A percentile compares a stretch with the other conserved stretches of the same genome.
These are phyloP conservation scores for Theileria parva DNA, from an alignment of 169 alveolate species.

Conservation along the genomic window DNA sequence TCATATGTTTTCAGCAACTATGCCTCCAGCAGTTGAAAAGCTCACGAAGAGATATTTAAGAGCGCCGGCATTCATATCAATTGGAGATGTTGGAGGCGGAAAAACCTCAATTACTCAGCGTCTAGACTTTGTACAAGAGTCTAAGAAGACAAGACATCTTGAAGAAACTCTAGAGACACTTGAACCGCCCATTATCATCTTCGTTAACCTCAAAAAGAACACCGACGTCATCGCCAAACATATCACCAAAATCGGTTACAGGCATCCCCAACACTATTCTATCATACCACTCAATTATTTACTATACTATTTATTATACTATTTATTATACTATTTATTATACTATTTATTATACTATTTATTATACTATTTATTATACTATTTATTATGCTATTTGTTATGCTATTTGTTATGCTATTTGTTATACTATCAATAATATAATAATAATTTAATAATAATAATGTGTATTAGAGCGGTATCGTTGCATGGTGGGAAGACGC, in stretches of 20 bases:
- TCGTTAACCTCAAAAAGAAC: slow-evolving; percentile 90
- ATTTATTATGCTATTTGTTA: not conserved
- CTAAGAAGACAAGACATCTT: slow-evolving; percentile 77
- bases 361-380: too few relatives aligned
- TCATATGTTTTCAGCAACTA: slow-evolving; percentile 95
- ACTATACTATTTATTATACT: not conserved
- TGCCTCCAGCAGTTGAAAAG: slow-evolving; percentile 93
- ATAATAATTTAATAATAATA: not conserved
- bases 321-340: not conserved
- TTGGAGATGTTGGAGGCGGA: slow-evolving; percentile 95
- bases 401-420: not conserved
- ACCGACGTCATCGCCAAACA: slow-evolving; percentile 87
- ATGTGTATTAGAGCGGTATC: slow-evolving; percentile 69
- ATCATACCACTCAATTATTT: too few relatives aligned
- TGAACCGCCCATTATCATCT: slow-evolving; percentile 92
- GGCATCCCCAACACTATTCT: slow-evolving; percentile 32
- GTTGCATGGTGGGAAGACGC: slow-evolving; percentile 93
- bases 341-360: not conserved
- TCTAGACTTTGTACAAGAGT: slow-evolving; percentile 87
- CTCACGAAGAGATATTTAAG: slow-evolving; percentile 88
- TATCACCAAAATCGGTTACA: slow-evolving; percentile 76
- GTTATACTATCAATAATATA: not conserved
- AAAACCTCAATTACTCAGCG: slow-evolving; percentile 89
- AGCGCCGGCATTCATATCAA: slow-evolving; percentile 87
- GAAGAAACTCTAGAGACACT: slow-evolving; percentile 67